phyloP scores from a whole-genome alignment of 768 basidiomycete species.

The Russula sp. region DNA sequence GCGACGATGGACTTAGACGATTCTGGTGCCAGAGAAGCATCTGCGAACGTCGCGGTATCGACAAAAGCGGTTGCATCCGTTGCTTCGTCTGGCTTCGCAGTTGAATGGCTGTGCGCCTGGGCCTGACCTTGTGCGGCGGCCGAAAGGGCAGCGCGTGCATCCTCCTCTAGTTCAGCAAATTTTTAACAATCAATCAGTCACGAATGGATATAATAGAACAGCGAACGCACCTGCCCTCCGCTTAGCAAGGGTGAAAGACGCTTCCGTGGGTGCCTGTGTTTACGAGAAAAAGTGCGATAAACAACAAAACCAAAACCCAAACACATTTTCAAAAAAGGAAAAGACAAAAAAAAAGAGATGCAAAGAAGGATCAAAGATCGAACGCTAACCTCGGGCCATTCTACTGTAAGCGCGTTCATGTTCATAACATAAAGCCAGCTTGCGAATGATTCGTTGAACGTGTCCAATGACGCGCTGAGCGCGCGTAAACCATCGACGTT shows the following conservation, averaged over 20 bases:
- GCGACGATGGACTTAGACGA: conserved; percentile 40
- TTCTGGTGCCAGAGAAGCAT: conserved; percentile 39
- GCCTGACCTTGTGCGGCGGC: conserved; percentile 43
- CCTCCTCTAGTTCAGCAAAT: conserved; percentile 47
- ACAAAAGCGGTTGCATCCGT: conserved; percentile 34
- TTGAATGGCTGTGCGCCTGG: conserved; percentile 35
- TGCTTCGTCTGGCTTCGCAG: conserved; percentile 38
- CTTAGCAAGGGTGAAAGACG: conserved; percentile 51
- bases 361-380: not conserved
- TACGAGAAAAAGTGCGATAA: not conserved
- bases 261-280: conserved; percentile 32
- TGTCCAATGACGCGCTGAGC: conserved; percentile 71
- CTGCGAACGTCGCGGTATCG: conserved; percentile 41
- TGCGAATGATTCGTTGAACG: conserved; percentile 92
- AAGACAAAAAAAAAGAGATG: not conserved
- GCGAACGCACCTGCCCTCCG: conserved; percentile 54
- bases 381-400: conserved; percentile 76
- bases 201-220: not conserved
- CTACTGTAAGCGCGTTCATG: conserved; percentile 92
- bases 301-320: too few species aligned
- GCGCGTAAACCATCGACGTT: conserved; percentile 70
- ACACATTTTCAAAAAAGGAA: too few species aligned
- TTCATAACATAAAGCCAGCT: conserved; percentile 89
- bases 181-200: conserved; percentile 6
- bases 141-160: conserved; percentile 55